These are phyloP conservation scores for Oryza meyeriana DNA, from an alignment of 176 grass and related monocot genomes.

Conservation along the genomic window DNA sequence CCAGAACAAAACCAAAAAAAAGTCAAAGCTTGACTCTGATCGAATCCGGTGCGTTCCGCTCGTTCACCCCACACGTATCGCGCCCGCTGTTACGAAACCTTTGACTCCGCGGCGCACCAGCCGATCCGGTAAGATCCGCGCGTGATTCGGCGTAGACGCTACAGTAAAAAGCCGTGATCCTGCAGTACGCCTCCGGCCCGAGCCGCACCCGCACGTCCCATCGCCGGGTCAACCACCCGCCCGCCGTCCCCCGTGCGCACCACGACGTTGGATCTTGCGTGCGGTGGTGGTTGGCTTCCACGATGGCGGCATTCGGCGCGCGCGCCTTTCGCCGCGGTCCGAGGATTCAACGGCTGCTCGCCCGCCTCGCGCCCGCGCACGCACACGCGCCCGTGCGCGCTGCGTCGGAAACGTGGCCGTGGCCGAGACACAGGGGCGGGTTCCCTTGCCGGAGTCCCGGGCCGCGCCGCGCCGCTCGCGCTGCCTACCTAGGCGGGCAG, in stretches of 20 bases:
- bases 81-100: not conserved
- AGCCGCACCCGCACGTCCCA: not conserved
- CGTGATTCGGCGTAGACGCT: not conserved
- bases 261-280: not conserved
- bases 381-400: not conserved
- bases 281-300: not conserved
- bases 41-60: not conserved
- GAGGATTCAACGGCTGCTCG: not conserved
- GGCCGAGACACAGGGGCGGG: conserved; percentile 53
- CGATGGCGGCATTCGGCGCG: conserved; percentile 13
- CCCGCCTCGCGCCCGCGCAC: not conserved
- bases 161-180: not conserved
- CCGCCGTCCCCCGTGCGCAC: not conserved
- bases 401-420: conserved; percentile 41
- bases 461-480: not conserved
- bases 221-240: not conserved
- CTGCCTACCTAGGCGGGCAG: not conserved
- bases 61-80: not conserved
- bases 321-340: too few relatives aligned
- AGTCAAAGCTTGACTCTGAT: not conserved
- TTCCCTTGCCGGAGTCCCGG: conserved; percentile 54
- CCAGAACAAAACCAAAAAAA: not conserved
- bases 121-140: not conserved
- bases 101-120: conserved; percentile 11
- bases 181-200: not conserved